Evolutionary conservation across 1,284 basidiomycete genomes (phyloP).

Genomic region (Exobasidium cylindrosporum): DNA sequence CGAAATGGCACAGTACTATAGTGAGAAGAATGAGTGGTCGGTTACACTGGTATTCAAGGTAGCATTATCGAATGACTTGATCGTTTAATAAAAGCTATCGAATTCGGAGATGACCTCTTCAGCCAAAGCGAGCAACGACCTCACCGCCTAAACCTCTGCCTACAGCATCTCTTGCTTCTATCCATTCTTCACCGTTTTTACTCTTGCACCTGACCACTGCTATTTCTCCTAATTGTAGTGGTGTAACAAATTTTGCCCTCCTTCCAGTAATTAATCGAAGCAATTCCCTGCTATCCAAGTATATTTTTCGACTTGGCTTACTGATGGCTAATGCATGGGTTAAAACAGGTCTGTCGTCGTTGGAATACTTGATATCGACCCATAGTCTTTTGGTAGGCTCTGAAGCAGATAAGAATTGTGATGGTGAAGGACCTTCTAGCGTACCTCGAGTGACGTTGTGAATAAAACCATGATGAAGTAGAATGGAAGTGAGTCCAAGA

Average conservation of each 20-base stretch:
- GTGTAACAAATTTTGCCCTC: slow-evolving; percentile 63
- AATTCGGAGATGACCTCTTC: background rate
- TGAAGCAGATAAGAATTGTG: slow-evolving; percentile 57
- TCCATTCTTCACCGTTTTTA: slow-evolving; percentile 29
- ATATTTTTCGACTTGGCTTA: slow-evolving; percentile 70
- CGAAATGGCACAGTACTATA: too few relatives aligned
- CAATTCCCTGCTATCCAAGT: slow-evolving; percentile 71
- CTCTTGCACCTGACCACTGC: slow-evolving; percentile 63
- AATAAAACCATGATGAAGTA: slow-evolving; percentile 81
- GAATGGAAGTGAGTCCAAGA: slow-evolving; percentile 75
- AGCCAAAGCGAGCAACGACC: slow-evolving; percentile 47
- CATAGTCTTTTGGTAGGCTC: slow-evolving; percentile 62
- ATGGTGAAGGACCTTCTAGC: slow-evolving; percentile 61
- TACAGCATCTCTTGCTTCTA: slow-evolving; percentile 57
- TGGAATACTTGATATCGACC: slow-evolving; percentile 82
- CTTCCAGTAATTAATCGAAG: slow-evolving; percentile 64
- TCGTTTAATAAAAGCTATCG: too few relatives aligned
- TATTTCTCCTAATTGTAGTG: slow-evolving; percentile 80
- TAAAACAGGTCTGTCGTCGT: slow-evolving; percentile 74
- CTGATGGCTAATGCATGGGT: slow-evolving; percentile 70
- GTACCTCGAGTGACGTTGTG: slow-evolving; percentile 77
- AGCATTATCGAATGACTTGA: too few relatives aligned
- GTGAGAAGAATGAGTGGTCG: too few relatives aligned
- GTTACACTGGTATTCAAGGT: too few relatives aligned
- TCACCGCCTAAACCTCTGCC: slow-evolving; percentile 55